Evolutionary conservation across 495 filamentous ascomycete species (phyloP).

Genomic region (Aspergillus saccharolyticus): DNA sequence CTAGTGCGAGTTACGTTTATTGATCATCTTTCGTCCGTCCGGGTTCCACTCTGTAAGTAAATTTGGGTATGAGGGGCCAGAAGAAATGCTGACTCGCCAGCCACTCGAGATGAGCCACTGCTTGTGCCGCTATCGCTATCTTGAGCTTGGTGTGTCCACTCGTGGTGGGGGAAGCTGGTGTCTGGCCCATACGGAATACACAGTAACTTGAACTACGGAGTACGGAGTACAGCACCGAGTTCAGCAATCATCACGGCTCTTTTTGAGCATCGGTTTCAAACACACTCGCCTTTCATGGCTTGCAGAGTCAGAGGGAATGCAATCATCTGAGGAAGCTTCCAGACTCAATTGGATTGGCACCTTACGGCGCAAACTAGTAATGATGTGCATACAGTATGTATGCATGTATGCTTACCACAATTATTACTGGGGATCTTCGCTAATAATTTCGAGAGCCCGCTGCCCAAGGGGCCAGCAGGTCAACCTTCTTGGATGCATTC

Average conservation of each 20-base stretch:
- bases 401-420: not conserved
- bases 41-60: not conserved
- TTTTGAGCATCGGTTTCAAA: not conserved
- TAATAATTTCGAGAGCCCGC: not conserved
- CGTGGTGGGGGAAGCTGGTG: not conserved
- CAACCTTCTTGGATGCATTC: not conserved
- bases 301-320: not conserved
- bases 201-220: too few relatives aligned
- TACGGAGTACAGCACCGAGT: too few relatives aligned
- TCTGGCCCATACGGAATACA: too few relatives aligned
- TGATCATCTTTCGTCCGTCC: not conserved
- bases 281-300: not conserved
- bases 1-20: too few relatives aligned
- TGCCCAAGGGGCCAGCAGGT: not conserved
- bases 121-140: not conserved
- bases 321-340: not conserved
- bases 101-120: not conserved
- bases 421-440: slow-evolving; percentile 4
- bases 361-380: not conserved
- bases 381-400: too few relatives aligned
- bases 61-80: not conserved
- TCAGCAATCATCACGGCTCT: not conserved
- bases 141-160: not conserved
- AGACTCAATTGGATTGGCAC: not conserved
- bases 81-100: not conserved